These are phyloP conservation scores for Neonectria magnoliae DNA, from an alignment of 2,329 filamentous ascomycete genomes.

Conservation along the genomic window DNA sequence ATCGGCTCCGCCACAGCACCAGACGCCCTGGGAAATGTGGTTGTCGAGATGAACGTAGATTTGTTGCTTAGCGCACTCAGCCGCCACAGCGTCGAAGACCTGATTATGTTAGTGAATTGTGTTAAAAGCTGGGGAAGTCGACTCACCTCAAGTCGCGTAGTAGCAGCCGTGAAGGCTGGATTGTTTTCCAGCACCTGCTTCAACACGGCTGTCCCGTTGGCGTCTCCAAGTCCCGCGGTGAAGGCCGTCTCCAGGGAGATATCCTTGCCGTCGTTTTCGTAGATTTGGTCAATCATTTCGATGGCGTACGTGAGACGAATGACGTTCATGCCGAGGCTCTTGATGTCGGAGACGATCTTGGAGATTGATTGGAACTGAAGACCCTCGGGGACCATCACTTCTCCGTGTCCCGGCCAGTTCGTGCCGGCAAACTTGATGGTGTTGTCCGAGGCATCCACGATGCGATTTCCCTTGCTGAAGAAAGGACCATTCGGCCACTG, in stretches of 20 bases:
- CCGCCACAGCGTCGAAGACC: conserved; percentile 68
- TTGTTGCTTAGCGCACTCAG: conserved; percentile 63
- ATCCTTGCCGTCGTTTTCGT: conserved; percentile 58
- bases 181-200: conserved; percentile 65
- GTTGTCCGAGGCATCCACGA: conserved; percentile 54
- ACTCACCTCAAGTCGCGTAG: conserved; percentile 62
- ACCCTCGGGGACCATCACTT: conserved; percentile 73
- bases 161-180: conserved; percentile 62
- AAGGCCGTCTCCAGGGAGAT: conserved; percentile 58
- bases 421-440: conserved; percentile 63
- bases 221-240: conserved; percentile 56
- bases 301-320: conserved; percentile 72
- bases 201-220: conserved; percentile 63
- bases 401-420: conserved; percentile 70
- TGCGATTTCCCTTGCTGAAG: conserved; percentile 52
- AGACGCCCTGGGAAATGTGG: conserved; percentile 66
- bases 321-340: conserved; percentile 69
- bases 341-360: conserved; percentile 64
- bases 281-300: conserved; percentile 70
- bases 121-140: neutral
- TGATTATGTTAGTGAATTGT: neutral
- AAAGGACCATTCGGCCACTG: conserved; percentile 49
- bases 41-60: conserved; percentile 70
- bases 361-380: conserved; percentile 69
- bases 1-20: conserved; percentile 66